Evolutionary conservation across 2,329 filamentous ascomycete genomes (phyloP).

Genomic region (Mycosphaerella sp.): DNA sequence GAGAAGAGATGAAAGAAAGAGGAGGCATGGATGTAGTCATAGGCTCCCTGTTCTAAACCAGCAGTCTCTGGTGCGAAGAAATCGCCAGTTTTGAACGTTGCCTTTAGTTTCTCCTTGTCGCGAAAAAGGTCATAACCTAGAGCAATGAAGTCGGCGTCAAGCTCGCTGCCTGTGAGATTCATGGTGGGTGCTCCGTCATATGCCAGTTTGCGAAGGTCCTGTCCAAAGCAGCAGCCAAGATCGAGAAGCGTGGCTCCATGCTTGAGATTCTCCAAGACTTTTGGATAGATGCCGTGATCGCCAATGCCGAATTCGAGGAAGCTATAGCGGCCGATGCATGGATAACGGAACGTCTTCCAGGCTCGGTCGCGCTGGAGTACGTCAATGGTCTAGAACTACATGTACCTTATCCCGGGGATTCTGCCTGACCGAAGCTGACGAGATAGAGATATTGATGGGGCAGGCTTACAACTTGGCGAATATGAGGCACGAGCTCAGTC

Average conservation of each 20-base stretch:
- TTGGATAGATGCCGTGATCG: conserved; percentile 20
- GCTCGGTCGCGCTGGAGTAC: conserved; percentile 12
- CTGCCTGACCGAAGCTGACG: neutral
- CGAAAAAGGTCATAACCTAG: conserved; percentile 38
- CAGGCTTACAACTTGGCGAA: neutral
- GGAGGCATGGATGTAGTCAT: conserved; percentile 38
- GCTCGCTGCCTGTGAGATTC: conserved; percentile 34
- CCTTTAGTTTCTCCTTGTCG: conserved; percentile 31
- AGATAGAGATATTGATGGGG: neutral
- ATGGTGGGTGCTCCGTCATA: conserved; percentile 34
- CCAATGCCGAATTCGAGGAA: conserved; percentile 23
- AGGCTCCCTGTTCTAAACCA: conserved; percentile 21
- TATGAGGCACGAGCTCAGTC: neutral
- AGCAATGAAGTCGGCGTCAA: conserved; percentile 32
- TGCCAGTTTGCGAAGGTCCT: conserved; percentile 38
- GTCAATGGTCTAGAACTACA: conserved; percentile 1
- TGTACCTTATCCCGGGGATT: neutral
- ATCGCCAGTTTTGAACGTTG: conserved; percentile 28
- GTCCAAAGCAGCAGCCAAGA: conserved; percentile 38
- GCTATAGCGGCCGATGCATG: conserved; percentile 16
- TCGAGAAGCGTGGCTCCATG: conserved; percentile 36
- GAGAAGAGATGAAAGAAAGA: conserved; percentile 44
- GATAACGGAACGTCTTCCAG: conserved; percentile 13
- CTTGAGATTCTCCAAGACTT: conserved; percentile 26
- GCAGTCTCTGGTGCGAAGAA: conserved; percentile 23